Evolutionary conservation across 768 basidiomycete species (phyloP).

Genomic region (Tremella fuciformis): DNA sequence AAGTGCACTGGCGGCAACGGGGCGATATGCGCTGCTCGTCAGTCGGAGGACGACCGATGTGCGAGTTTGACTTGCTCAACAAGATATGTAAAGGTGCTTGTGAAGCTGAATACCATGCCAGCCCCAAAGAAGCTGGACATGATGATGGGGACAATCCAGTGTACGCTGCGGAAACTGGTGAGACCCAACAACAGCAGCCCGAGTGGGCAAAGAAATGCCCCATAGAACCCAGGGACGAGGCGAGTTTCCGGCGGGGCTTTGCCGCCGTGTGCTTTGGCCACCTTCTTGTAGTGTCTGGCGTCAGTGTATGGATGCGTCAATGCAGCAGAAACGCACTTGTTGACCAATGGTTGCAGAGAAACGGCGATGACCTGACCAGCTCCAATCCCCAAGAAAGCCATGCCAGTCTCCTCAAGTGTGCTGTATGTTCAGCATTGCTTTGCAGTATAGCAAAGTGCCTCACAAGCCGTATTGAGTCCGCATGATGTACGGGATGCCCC

Average conservation of each 20-base stretch:
- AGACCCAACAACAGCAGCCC: slow-evolving; percentile 62
- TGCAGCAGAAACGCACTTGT: slow-evolving; percentile 20
- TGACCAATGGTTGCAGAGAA: slow-evolving; percentile 43
- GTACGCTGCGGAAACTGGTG: slow-evolving; percentile 57
- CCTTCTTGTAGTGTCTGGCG: slow-evolving; percentile 6
- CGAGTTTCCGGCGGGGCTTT: slow-evolving; percentile 64
- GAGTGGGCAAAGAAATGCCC: slow-evolving; percentile 65
- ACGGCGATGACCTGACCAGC: slow-evolving; percentile 55
- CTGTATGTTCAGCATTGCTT: slow-evolving; percentile 7
- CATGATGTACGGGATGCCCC: slow-evolving; percentile 63
- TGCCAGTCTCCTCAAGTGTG: slow-evolving; percentile 55
- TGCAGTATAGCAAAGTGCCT: slow-evolving; percentile 13
- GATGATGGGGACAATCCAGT: slow-evolving; percentile 58
- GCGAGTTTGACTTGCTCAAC: slow-evolving; percentile 33
- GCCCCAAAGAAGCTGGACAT: slow-evolving; percentile 58
- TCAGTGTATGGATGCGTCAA: not conserved
- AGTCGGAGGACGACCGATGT: not conserved
- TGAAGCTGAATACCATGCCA: slow-evolving; percentile 58
- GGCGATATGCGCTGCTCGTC: slow-evolving; percentile 42
- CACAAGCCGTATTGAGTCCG: slow-evolving; percentile 58
- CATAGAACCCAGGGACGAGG: slow-evolving; percentile 66
- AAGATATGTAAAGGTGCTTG: slow-evolving; percentile 59
- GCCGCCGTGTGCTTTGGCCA: slow-evolving; percentile 21
- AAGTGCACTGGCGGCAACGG: slow-evolving; percentile 56
- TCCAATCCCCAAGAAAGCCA: slow-evolving; percentile 60